Evolutionary conservation across 371 early-diverging fungal genomes (phyloP), one percentile per base, ranked within the genome.

Genomic region (Mucor racemosus): DNA sequence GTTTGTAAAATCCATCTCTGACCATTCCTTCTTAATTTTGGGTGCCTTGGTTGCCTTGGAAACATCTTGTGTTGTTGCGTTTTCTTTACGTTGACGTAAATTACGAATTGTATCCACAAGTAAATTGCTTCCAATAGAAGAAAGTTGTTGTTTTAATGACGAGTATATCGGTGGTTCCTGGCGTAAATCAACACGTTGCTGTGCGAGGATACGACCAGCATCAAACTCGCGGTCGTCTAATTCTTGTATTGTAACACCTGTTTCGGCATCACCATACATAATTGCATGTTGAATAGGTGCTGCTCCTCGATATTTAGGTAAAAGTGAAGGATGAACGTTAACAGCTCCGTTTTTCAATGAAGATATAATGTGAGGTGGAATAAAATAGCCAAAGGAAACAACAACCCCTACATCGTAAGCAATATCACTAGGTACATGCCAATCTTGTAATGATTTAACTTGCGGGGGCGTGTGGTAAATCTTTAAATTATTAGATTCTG

Each of bases 271-370:
- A 11, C 88, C 88, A 56, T 92, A 84, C 64, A 95, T 41, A 34
- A 98, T 91, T 0, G 97, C 83, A 57, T 95, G 86, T 65, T 97
- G 95, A 39, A 98, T 85, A 5, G 99, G 97, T 5, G 97, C 91
- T 4, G 97, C 92, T 11, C 99, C 99, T 14, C 99, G 88, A 75
- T 95, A 94, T 61, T 85, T 85, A 10, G 97, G 96, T 21, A 97
- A 76, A 21, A 96, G 73, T 7, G 95, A 95, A 11, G 96, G 96
- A 72, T 96, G 97, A 0, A 95, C 88, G 72, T 96, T 96, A 58
- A 96, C 62, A 14, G 91, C 90, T n/a, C 90, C 94, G 41, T 77
- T 65, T 14, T 78, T 79, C 69, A 97, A 94, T 0, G 75, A 60
- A 0, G 77, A 61, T 33, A 97, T 88, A 15, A 97, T 75, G 9